Evolutionary conservation across 2,329 filamentous ascomycete species (phyloP), one percentile per base, ranked within the genome.

Genomic region (Fusarium avenaceum): DNA sequence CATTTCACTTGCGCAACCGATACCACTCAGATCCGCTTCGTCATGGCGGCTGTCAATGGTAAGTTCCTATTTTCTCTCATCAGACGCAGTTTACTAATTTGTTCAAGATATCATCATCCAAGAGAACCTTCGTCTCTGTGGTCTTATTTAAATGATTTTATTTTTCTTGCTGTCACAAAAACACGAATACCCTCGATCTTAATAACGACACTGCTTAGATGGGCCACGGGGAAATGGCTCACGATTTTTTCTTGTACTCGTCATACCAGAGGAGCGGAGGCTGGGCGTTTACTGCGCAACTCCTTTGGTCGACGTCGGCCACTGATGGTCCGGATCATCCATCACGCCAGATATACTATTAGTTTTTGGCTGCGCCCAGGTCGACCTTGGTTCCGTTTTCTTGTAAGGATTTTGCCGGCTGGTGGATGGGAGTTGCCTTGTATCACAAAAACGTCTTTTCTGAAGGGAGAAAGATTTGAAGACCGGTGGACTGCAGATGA

Each of bases 31-130:
- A 99, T 99, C 76, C 91, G 96, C 78, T 98, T 99, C 86, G 96
- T 99, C 82, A 99, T 99, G 96, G 94, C 95, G 66, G 96, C 96
- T 73, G 96, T 99, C 77, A 99, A 99, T 83, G 94, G 94, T 97
- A 87, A 76, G 90, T 79, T 46, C 3, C 10, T 11, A 22, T 2
- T 42, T 2, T 43, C 48, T 45, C 5, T 38, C 32, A 7, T 15
- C 14, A 4, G 3, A 19, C 8, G 20, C 39, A 67, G 15, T 47
- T 5, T 32, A 57, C 83, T 89, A 82, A 91, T 75, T 7, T 15
- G 4, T 2, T 24, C 50, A 72, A 97, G 96, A 99, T 84, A 99
- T 99, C 81, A 99, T 99, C 84, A 99, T 99, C 81, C 96, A 99
- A 85, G 96, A 98, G 84, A 99, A 99, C 84, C 89, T 99, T 71